Conservation (phyloP, 2,329 filamentous ascomycete species). For the Diaporthe destruens region DNA sequence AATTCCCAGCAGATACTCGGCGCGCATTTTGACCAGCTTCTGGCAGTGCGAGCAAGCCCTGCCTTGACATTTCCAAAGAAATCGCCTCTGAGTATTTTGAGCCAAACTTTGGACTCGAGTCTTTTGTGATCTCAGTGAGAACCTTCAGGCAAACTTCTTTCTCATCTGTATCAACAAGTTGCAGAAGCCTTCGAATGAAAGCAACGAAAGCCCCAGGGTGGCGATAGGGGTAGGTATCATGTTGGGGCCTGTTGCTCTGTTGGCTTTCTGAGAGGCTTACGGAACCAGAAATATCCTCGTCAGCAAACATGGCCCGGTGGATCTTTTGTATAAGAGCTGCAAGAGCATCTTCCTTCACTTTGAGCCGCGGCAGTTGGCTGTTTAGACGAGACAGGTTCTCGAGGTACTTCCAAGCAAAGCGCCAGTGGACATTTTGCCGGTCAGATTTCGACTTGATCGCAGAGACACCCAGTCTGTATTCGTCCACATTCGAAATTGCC, state of each 20-base stretch:
- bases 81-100: constrained; percentile 54
- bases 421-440: constrained; percentile 44
- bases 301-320: constrained; percentile 60
- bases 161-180: constrained; percentile 53
- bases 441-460: constrained; percentile 37
- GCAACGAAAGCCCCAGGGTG: constrained; percentile 56
- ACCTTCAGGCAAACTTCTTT: constrained; percentile 48
- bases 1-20: constrained; percentile 43
- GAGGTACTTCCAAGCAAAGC: constrained; percentile 49
- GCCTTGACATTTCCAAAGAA: constrained; percentile 52
- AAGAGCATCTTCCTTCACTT: constrained; percentile 54
- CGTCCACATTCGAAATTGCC: constrained; percentile 55
- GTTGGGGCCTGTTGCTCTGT: constrained; percentile 27
- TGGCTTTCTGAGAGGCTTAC: constrained; percentile 34
- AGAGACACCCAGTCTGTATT: constrained; percentile 50
- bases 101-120: constrained; percentile 49
- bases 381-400: constrained; percentile 39
- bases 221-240: constrained; percentile 48
- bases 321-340: constrained; percentile 55
- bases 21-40: constrained; percentile 48
- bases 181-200: constrained; percentile 54
- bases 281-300: constrained; percentile 51
- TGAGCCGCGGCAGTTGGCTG: constrained; percentile 39
- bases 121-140: constrained; percentile 49
- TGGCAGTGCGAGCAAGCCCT: constrained; percentile 50